Base-by-base conservation (phyloP, 257 asterid genomes). In the Jasminum sambac region DNA sequence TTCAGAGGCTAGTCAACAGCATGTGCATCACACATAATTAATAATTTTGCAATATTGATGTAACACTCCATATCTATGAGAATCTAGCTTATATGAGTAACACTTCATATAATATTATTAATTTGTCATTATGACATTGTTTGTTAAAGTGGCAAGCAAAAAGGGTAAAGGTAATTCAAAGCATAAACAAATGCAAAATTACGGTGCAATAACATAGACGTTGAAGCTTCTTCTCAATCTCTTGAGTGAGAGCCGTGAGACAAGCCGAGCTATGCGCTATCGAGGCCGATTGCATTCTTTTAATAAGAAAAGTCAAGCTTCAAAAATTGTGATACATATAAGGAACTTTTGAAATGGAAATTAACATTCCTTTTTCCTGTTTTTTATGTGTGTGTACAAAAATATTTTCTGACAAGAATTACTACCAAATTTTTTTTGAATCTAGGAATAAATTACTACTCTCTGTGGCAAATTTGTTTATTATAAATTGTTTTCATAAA, bases 211-310 rank as follows among this genome's bases (percentile, higher is more conserved):
- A 23, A 77, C 90, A 25, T 80, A 95, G 97, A 50, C 99, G 96
- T 74, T 87, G 95, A 74, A 91, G 97, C 85, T 95, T 91, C 82
- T 82, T 91, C 83, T 95, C 96, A 78, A 95, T 95, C 82, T 91
- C 94, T 66, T 84, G 83, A 38, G 96, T 75, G 66, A 95, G 90
- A 62, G 97, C 97, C 52, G 81, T 76, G 70, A 95, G 95, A 75
- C 85, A 91, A 79, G 90, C 95, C 57, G 96, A 80, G 83, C 92
- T 86, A 70, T 85, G 88, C 78, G 86, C 77, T 68, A 82, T 75
- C 37, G 84, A 81, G 68, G 83, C 80, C 80, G 87, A 77, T 72
- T 84, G 77, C 96, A 88, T 86, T 81, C 43, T 72, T 80, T 13
- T 19, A 26, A 52, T 46, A 9, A 19, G n/a, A 19, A 41, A 52